These are phyloP conservation scores for Psidium guajava DNA, from an alignment of 345 rosid species.

Conservation along the genomic window DNA sequence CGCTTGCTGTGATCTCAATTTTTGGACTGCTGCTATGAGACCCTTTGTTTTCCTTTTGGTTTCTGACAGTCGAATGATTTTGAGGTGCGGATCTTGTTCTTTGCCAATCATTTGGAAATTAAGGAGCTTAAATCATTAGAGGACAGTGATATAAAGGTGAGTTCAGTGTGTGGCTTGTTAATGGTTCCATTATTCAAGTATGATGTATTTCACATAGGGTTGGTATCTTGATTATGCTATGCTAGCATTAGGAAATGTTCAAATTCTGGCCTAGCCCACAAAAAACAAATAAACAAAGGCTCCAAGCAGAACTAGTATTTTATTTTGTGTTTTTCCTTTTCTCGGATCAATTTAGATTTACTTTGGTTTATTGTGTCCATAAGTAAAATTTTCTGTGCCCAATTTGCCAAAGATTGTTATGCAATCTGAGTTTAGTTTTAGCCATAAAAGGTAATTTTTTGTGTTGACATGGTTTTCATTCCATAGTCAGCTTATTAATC, in stretches of 20 bases:
- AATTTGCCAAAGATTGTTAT: neutral
- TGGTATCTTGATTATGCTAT: neutral
- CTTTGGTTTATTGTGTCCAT: neutral
- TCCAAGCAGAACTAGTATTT: neutral
- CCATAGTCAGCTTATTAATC: neutral
- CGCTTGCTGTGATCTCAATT: neutral
- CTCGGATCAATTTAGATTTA: neutral
- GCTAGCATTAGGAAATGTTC: neutral
- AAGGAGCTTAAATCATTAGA: constrained; percentile 15
- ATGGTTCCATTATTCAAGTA: neutral
- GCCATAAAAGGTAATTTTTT: neutral
- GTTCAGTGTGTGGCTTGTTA: neutral
- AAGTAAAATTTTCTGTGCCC: neutral
- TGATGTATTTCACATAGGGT: neutral
- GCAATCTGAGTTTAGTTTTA: neutral
- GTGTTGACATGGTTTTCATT: neutral
- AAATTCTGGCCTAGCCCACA: neutral
- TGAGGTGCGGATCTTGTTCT: constrained; percentile 49
- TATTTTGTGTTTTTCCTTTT: neutral
- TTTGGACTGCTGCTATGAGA: neutral
- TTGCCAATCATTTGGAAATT: constrained; percentile 33
- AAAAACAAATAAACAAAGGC: neutral
- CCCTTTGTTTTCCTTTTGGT: neutral
- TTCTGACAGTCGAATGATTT: neutral
- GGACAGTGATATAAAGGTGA: constrained; percentile 25